phyloP scores from a whole-genome alignment of 306 rosid species.

The Quercus cerris region DNA sequence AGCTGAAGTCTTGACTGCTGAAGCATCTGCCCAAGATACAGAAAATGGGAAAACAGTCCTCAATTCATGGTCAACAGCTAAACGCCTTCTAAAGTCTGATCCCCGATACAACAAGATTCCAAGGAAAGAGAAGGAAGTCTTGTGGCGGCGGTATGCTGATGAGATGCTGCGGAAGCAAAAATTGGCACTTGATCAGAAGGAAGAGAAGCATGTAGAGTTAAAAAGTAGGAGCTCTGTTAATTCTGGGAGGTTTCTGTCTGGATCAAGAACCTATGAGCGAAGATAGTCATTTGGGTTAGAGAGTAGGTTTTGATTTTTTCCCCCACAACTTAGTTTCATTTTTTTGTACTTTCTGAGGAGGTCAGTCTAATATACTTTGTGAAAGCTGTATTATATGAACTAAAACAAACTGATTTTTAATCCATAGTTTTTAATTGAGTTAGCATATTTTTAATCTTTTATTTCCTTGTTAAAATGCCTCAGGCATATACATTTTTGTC shows the following conservation, averaged over 20 bases:
- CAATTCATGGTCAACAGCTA: slow-evolving; percentile 90
- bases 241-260: slow-evolving; percentile 37
- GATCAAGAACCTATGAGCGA: slow-evolving; percentile 51
- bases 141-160: slow-evolving; percentile 74
- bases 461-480: neutral
- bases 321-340: neutral
- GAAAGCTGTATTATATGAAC: neutral
- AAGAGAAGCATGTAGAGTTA: slow-evolving; percentile 52
- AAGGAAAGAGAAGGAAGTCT: slow-evolving; percentile 73
- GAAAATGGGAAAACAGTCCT: slow-evolving; percentile 77
- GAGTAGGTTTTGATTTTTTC: neutral
- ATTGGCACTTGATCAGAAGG: slow-evolving; percentile 49
- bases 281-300: slow-evolving; percentile 25
- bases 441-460: no score
- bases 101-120: slow-evolving; percentile 72
- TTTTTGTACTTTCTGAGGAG: neutral
- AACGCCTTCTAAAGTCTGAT: slow-evolving; percentile 67
- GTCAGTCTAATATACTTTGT: neutral
- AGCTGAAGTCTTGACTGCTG: slow-evolving; percentile 65
- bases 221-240: slow-evolving; percentile 50
- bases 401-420: neutral
- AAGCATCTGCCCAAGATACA: slow-evolving; percentile 56
- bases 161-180: slow-evolving; percentile 70
- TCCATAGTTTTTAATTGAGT: neutral
- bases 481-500: neutral